A percentile compares a stretch with the other conserved stretches of the same genome.
Evolutionary conservation across 2,329 filamentous ascomycete genomes (phyloP).

Genomic region (Chaetomiaceae sp.): DNA sequence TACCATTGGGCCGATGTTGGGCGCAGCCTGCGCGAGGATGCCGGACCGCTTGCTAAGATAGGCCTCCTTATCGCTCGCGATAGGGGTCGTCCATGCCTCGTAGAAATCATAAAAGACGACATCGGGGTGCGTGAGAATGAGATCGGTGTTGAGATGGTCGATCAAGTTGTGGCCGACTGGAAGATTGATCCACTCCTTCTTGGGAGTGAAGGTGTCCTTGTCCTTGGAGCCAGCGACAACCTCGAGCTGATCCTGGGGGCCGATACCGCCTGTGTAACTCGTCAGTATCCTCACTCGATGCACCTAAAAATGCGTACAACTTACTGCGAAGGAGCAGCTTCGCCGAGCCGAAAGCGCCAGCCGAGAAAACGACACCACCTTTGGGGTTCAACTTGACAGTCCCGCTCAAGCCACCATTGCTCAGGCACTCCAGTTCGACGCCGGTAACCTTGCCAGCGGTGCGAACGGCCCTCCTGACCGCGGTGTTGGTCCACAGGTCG

Average conservation of each 20-base stretch:
- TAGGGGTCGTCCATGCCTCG: constrained; percentile 51
- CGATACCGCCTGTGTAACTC: constrained; percentile 48
- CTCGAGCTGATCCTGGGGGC: constrained; percentile 55
- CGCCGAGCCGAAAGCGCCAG: constrained; percentile 65
- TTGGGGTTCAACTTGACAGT: constrained; percentile 53
- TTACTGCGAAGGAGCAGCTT: constrained; percentile 62
- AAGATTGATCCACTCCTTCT: constrained; percentile 51
- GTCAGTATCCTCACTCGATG: background rate
- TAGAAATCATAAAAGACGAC: constrained; percentile 63
- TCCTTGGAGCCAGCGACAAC: constrained; percentile 49
- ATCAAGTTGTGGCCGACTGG: constrained; percentile 57
- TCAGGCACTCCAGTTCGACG: constrained; percentile 59
- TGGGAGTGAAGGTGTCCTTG: constrained; percentile 47
- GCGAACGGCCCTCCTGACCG: constrained; percentile 63
- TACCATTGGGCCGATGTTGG: constrained; percentile 59
- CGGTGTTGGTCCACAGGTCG: constrained; percentile 60
- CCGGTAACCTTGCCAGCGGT: constrained; percentile 59
- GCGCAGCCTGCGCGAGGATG: constrained; percentile 59
- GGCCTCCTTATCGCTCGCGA: constrained; percentile 37
- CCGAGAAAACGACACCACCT: constrained; percentile 64
- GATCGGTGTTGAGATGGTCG: constrained; percentile 52
- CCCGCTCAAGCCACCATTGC: constrained; percentile 52
- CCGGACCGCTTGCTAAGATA: constrained; percentile 51
- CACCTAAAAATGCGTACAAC: background rate
- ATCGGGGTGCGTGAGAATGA: constrained; percentile 41